Conservation (phyloP, 75 land plant genomes). For the Larix kaempferi region DNA sequence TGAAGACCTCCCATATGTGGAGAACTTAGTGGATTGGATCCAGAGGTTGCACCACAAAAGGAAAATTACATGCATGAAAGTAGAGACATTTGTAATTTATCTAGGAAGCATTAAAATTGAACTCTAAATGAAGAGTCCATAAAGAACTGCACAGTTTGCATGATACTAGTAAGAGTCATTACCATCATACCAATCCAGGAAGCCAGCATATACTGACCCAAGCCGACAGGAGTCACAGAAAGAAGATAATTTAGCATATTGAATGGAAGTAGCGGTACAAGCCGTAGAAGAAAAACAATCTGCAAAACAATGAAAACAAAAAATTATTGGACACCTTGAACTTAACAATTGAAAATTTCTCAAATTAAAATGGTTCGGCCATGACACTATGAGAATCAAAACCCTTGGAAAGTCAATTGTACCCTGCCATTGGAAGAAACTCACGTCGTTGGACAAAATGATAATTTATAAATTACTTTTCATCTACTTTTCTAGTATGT, state of each 20-base stretch:
- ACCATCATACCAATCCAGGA: conserved; percentile 99
- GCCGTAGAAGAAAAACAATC: conserved; percentile 88
- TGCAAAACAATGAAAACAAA: conserved; percentile 22
- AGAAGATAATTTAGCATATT: conserved; percentile 90
- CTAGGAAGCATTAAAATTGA: background rate
- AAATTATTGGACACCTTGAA: background rate
- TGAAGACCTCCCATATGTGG: too few species aligned
- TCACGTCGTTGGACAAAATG: background rate
- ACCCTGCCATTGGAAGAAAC: background rate
- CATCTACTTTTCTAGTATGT: background rate
- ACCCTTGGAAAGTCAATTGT: background rate
- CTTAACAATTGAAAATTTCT: background rate
- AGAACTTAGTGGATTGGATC: too few species aligned
- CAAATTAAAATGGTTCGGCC: background rate
- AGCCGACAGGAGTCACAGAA: conserved; percentile 81
- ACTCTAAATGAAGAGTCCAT: background rate
- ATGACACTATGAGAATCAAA: background rate
- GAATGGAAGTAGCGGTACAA: conserved; percentile 91
- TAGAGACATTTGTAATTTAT: background rate
- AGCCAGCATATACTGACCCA: conserved; percentile 66
- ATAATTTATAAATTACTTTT: background rate
- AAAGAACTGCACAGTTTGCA: too few species aligned
- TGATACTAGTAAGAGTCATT: background rate
- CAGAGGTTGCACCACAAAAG: too few species aligned
- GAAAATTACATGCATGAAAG: background rate